Conservation (phyloP, 2,329 filamentous ascomycete species). For the Paramyrothecium sp. region DNA sequence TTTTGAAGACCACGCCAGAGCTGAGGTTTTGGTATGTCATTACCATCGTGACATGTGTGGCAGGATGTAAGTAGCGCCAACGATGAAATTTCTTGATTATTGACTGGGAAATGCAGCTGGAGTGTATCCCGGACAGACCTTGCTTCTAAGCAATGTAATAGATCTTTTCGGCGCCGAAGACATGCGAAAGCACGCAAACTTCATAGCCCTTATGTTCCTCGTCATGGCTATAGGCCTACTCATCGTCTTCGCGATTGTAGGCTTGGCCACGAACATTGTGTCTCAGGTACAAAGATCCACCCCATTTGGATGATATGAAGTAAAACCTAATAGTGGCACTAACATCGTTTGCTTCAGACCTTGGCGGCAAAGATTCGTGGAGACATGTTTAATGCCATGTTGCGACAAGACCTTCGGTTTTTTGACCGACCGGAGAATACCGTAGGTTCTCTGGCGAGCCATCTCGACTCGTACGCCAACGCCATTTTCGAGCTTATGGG, state of each 20-base stretch:
- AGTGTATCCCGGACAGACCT: slow-evolving; percentile 37
- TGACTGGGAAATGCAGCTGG: slow-evolving; percentile 16
- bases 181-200: slow-evolving; percentile 37
- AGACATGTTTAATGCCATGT: slow-evolving; percentile 25
- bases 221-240: slow-evolving; percentile 40
- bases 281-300: slow-evolving; percentile 14
- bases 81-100: background rate
- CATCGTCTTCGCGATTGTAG: slow-evolving; percentile 32
- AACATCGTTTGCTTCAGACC: slow-evolving; percentile 4
- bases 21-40: background rate
- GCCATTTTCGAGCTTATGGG: slow-evolving; percentile 41
- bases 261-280: slow-evolving; percentile 26
- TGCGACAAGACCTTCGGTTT: slow-evolving; percentile 40
- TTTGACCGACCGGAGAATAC: slow-evolving; percentile 40
- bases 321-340: background rate
- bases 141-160: slow-evolving; percentile 33
- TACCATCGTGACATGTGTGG: background rate
- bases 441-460: slow-evolving; percentile 32
- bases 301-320: background rate
- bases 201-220: slow-evolving; percentile 52
- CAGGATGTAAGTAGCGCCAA: background rate
- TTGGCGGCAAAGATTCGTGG: slow-evolving; percentile 26
- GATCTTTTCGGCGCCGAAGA: slow-evolving; percentile 30
- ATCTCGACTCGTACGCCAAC: slow-evolving; percentile 34
- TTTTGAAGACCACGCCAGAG: background rate